Conservation (phyloP, 768 basidiomycete genomes). For the Amanita polypyramis region DNA sequence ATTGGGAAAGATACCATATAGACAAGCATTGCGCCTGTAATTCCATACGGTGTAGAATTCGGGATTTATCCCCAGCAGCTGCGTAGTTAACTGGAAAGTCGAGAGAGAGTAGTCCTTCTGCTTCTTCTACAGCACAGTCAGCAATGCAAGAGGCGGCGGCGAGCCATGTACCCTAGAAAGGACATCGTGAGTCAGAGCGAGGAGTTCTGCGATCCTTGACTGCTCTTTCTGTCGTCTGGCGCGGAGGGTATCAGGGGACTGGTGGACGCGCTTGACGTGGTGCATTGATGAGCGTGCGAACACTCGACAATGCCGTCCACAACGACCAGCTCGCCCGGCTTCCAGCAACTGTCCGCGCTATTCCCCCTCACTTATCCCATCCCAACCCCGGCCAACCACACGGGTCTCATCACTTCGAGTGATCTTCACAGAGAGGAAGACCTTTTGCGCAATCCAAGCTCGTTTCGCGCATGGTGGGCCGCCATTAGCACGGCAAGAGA, state of each 20-base stretch:
- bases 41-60: conserved; percentile 98
- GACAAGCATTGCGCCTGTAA: conserved; percentile 74
- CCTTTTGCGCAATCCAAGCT: conserved; percentile 80
- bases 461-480: conserved; percentile 89
- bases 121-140: conserved; percentile 45
- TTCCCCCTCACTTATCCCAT: conserved; percentile 85
- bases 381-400: conserved; percentile 72
- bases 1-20: conserved; percentile 56
- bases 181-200: conserved; percentile 51
- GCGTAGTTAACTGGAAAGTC: conserved; percentile 70
- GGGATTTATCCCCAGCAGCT: conserved; percentile 74
- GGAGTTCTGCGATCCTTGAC: conserved; percentile 69
- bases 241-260: conserved; percentile 49
- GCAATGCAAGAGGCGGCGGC: conserved; percentile 5
- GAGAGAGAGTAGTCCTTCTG: conserved; percentile 55
- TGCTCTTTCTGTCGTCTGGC: conserved; percentile 62
- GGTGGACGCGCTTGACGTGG: conserved; percentile 52
- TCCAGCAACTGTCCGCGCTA: conserved; percentile 12
- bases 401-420: conserved; percentile 59
- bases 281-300: conserved; percentile 35
- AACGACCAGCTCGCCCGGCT: conserved; percentile 15
- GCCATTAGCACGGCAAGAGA: conserved; percentile 74
- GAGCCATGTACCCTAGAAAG: conserved; percentile 44
- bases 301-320: background rate
- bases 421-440: conserved; percentile 92